These are phyloP conservation scores for Rhodotorula toruloides DNA, from an alignment of 768 basidiomycete genomes.

Conservation along the genomic window DNA sequence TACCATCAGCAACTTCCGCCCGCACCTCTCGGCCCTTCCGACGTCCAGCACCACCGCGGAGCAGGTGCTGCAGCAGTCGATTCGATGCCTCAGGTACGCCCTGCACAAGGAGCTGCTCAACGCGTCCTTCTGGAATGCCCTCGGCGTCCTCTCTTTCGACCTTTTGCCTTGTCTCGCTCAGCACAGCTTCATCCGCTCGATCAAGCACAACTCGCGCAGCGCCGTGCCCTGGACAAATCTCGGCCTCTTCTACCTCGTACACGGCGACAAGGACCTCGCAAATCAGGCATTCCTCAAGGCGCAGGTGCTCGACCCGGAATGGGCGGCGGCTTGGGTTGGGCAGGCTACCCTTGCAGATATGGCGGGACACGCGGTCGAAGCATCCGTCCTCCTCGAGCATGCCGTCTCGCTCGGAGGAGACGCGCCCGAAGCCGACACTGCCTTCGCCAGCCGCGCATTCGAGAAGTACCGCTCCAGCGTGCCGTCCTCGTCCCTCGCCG, in stretches of 20 bases:
- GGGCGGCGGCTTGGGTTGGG: conserved; percentile 77
- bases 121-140: conserved; percentile 70
- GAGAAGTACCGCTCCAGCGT: conserved; percentile 40
- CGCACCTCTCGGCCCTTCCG: conserved; percentile 36
- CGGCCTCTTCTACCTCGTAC: conserved; percentile 75
- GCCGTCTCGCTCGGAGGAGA: conserved; percentile 59
- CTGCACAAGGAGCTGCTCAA: conserved; percentile 67
- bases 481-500: conserved; percentile 43
- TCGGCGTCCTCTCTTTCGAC: conserved; percentile 68
- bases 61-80: conserved; percentile 51
- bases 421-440: conserved; percentile 71
- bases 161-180: conserved; percentile 70
- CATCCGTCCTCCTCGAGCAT: conserved; percentile 55
- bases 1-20: conserved; percentile 56
- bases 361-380: conserved; percentile 32
- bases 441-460: conserved; percentile 64
- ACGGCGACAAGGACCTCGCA: conserved; percentile 74
- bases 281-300: conserved; percentile 79
- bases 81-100: conserved; percentile 62
- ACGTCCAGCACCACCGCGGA: conserved; percentile 42
- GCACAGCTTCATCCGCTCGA: conserved; percentile 81
- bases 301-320: conserved; percentile 87
- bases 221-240: conserved; percentile 76
- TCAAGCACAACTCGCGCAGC: conserved; percentile 79
- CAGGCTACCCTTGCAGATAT: conserved; percentile 41